Percentiles rank a stretch among this genome's conserved stretches.
phyloP scores from a whole-genome alignment of 768 basidiomycete species.

The Boletus speciosus region DNA sequence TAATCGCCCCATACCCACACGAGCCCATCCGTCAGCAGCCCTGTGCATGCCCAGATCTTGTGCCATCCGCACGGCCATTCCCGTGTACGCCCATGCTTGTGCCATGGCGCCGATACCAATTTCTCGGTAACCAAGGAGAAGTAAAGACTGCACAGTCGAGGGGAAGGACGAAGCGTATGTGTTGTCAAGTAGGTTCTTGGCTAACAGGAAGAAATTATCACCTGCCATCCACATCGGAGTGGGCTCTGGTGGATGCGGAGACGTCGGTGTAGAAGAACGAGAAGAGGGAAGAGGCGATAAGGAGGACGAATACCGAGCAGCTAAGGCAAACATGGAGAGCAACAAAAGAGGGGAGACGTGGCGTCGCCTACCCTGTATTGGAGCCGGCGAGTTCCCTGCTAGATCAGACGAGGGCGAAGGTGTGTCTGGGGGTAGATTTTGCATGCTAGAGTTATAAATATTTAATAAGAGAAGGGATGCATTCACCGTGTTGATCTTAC shows the following conservation, averaged over 20 bases:
- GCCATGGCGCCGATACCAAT: conserved; percentile 89
- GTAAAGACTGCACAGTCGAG: conserved; percentile 72
- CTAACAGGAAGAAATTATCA: conserved; percentile 64
- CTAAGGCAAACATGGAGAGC: conserved; percentile 80
- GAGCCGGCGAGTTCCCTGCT: conserved; percentile 28
- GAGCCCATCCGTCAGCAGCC: conserved; percentile 73
- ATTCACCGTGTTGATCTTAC: conserved; percentile 23
- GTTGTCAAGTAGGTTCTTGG: conserved; percentile 62
- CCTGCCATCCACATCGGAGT: conserved; percentile 79
- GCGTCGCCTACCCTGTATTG: conserved; percentile 40
- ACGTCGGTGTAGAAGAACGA: conserved; percentile 30
- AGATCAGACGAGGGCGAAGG: conserved; percentile 30
- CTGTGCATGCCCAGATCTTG: conserved; percentile 85
- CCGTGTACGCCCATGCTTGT: conserved; percentile 80
- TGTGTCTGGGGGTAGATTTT: conserved; percentile 27
- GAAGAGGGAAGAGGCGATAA: conserved; percentile 26
- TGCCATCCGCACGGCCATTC: conserved; percentile 91
- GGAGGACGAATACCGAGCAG: conserved; percentile 60
- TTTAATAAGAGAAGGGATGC: background rate
- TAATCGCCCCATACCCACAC: conserved; percentile 51
- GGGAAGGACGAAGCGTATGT: conserved; percentile 70
- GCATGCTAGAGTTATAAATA: conserved; percentile 16
- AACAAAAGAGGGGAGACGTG: conserved; percentile 64
- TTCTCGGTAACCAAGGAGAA: conserved; percentile 81
- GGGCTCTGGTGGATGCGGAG: conserved; percentile 40